Evolutionary conservation across 495 filamentous ascomycete species (phyloP), one percentile per base, ranked within the genome.

Genomic region (Tuber indicum): DNA sequence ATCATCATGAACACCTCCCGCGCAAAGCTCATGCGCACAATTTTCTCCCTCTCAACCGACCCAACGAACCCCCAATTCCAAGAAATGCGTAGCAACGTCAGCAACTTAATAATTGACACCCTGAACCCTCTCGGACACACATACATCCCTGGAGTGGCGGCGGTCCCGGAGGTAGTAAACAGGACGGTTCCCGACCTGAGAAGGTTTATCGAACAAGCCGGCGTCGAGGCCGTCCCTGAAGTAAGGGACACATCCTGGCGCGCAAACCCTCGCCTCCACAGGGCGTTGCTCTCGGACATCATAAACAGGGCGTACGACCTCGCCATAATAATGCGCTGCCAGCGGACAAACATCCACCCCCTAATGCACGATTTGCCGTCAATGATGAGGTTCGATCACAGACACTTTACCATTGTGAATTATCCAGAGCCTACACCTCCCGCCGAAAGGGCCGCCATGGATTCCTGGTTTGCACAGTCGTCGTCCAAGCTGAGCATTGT

Each of bases 281-380:
- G 32, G 26, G 58, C 58, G 10, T 66, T n/a, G 58, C 58, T 66
- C 58, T 66, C n/a, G 58, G 58, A 32, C 3, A 76, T 80, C 21
- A 52, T 80, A 32, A 79, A 76, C 46, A 32, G 44, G 26, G 74
- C 78, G 23, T 80, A 71, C 26, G 41, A 80, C 66, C 70, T 80
- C n/a, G 78, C 78, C 7, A 44, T 80, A 21, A 80, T 66, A 26
- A 80, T 80, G 70, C 72, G 77, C 42, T 74, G 62, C 44, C 78
- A 80, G 46, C 77, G 77, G 12, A 79, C 77, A 71, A 74, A 75
- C 41, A 80, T 80, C 39, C 79, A 76, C 42, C 39, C 75, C 19
- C 26, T 66, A 12, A 1, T 32, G 10, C 12, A 66, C 12, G 58
- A 66, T 66, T 66, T 66, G 58, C 58, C 58, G 58, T 66, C 58